Conservation (phyloP, 139 green algal species). For the Asterochloris erici region DNA sequence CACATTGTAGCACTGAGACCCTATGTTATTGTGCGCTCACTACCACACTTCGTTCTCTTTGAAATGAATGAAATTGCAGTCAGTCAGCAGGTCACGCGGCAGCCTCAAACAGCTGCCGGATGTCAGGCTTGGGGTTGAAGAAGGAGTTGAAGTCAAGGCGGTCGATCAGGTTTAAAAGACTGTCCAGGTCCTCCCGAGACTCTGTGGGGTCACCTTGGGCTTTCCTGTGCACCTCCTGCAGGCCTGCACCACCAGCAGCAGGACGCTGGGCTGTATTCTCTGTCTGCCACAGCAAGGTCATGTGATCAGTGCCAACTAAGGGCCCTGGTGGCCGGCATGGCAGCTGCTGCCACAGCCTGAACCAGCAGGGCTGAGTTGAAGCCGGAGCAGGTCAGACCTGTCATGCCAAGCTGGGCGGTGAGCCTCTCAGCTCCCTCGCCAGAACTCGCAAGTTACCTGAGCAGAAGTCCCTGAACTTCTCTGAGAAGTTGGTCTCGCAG, state of each 20-base stretch:
- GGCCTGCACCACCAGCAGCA: constrained; percentile 3
- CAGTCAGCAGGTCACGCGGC: not conserved
- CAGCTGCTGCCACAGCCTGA: too few species aligned
- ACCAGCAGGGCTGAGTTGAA: too few species aligned
- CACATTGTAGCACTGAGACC: too few species aligned
- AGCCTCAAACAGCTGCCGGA: not conserved
- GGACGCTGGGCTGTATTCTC: too few species aligned
- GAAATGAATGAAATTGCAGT: too few species aligned
- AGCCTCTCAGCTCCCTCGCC: too few species aligned
- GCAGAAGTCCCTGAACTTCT: constrained; percentile 22
- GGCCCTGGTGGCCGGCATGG: not conserved
- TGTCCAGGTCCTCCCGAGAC: constrained; percentile 49
- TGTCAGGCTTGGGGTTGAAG: constrained; percentile 25
- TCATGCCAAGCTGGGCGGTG: too few species aligned
- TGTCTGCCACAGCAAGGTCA: not conserved
- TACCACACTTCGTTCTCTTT: too few species aligned
- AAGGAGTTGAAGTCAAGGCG: constrained; percentile 53
- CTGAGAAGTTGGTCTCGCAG: constrained; percentile 2
- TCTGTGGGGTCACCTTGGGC: constrained; percentile 29
- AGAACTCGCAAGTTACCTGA: not conserved
- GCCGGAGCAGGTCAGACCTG: too few species aligned
- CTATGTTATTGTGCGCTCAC: too few species aligned
- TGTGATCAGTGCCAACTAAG: not conserved
- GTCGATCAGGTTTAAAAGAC: constrained; percentile 41
- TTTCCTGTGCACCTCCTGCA: constrained; percentile 34